These are phyloP conservation scores for Aspergillus ellipticus DNA, from an alignment of 495 filamentous ascomycete species.

Conservation along the genomic window DNA sequence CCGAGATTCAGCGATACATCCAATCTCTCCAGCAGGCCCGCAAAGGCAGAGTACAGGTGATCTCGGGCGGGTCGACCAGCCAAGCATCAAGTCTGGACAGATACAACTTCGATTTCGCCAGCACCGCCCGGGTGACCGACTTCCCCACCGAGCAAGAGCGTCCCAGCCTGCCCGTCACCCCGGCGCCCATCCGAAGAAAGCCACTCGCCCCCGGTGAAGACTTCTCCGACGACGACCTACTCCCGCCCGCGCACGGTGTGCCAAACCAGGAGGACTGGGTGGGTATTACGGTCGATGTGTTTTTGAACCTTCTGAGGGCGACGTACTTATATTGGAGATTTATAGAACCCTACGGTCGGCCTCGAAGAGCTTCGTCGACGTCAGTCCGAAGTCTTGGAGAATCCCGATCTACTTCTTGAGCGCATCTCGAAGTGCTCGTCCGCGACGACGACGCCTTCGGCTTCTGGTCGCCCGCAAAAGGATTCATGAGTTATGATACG, in stretches of 20 bases:
- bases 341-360: conserved; percentile 66
- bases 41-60: conserved; percentile 56
- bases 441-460: background rate
- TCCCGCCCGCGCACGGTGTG: conserved; percentile 75
- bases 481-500: conserved; percentile 6
- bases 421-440: conserved; percentile 2
- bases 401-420: conserved; percentile 21
- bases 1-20: conserved; percentile 77
- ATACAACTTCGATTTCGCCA: conserved; percentile 28
- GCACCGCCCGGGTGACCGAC: conserved; percentile 69
- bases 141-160: conserved; percentile 81
- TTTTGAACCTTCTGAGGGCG: conserved; percentile 48
- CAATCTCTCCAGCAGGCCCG: conserved; percentile 63
- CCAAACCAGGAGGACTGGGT: conserved; percentile 86
- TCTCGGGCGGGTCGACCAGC: conserved; percentile 23
- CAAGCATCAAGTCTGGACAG: conserved; percentile 12
- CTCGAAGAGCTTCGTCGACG: conserved; percentile 65
- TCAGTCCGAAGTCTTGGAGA: conserved; percentile 56
- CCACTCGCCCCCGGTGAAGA: conserved; percentile 52
- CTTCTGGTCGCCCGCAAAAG: background rate
- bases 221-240: conserved; percentile 26
- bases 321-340: conserved; percentile 57
- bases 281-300: conserved; percentile 61
- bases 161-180: conserved; percentile 87
- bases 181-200: conserved; percentile 64